Evolutionary conservation across 192 early-diverging fungal genomes (phyloP), one percentile per base, ranked within the genome.

Genomic region (Mortierella claussenii): DNA sequence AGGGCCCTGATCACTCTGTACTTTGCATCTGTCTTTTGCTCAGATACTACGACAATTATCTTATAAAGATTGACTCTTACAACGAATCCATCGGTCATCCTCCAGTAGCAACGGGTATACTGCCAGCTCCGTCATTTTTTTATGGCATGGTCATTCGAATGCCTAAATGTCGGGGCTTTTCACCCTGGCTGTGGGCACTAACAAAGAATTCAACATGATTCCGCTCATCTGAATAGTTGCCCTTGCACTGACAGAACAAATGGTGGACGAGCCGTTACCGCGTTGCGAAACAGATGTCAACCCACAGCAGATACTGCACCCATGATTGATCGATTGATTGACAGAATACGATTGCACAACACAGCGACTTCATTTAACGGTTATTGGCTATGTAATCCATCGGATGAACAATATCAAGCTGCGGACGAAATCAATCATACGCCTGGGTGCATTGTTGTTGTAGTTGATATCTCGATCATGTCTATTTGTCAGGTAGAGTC

Each of bases 41-140:
- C 50, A 85, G 87, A 0, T 89, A 89, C 60, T 89, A 89, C 63
- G 88, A 89, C 56, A 78, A 79, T 20, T 89, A 86, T 37, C 66
- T 89, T 21, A 23, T 55, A 26, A 79, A 84, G 34, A 49, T 27
- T 15, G 67, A 76, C 33, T 46, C 52, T 0, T 67, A 76, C 47
- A 76, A 76, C 47, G 31, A 42, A 20, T 67, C 64, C 2, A 34
- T 76, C 46, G 65, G 54, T 18, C 63, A 59, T 30, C 73, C 73
- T 24, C 44, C 48, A 4, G 73, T 67, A 1, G 28, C 44, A 49
- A 86, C 85, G 56, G 81, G 86, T 86, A 79, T 5, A 20, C 18
- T 54, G n/a, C 27, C 30, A 9, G 5, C 28, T 6, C 21, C n/a
- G n/a, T n/a, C n/a, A n/a, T n/a, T n/a, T n/a, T n/a, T n/a, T n/a